These are phyloP conservation scores for Diaporthe sp. DNA, from an alignment of 2,329 filamentous ascomycete species.

Conservation along the genomic window DNA sequence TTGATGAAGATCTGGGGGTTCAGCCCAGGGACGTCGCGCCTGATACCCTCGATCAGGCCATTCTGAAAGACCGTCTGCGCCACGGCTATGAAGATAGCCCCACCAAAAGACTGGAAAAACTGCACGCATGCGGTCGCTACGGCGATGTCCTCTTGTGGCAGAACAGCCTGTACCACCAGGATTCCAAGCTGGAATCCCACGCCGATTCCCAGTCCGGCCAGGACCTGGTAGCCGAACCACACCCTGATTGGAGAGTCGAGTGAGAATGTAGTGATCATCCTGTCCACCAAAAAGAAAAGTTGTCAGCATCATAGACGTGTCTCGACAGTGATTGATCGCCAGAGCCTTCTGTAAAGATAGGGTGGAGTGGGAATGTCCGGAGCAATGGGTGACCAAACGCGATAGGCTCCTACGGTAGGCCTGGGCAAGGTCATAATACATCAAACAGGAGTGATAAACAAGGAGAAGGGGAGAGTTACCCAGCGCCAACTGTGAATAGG, in stretches of 20 bases:
- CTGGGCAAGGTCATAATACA: background rate
- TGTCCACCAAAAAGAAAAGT: background rate
- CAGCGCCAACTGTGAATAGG: slow-evolving; percentile 46
- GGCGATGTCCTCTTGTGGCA: slow-evolving; percentile 60
- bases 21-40: slow-evolving; percentile 32
- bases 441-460: background rate
- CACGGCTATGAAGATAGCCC: slow-evolving; percentile 73
- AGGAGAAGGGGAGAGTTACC: background rate
- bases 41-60: slow-evolving; percentile 62
- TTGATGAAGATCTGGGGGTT: slow-evolving; percentile 37
- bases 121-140: slow-evolving; percentile 63
- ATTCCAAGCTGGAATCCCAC: slow-evolving; percentile 60
- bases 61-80: slow-evolving; percentile 77
- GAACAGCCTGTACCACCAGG: slow-evolving; percentile 63
- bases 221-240: slow-evolving; percentile 70
- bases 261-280: slow-evolving; percentile 66
- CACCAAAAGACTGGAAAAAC: slow-evolving; percentile 75
- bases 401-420: background rate
- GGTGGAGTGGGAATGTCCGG: background rate
- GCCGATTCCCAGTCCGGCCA: slow-evolving; percentile 63
- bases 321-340: background rate
- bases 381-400: background rate
- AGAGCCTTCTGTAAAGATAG: background rate
- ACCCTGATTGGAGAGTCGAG: slow-evolving; percentile 57
- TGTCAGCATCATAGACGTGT: background rate